Percentiles rank a stretch among this genome's conserved stretches.
phyloP scores from a whole-genome alignment of 2,329 filamentous ascomycete genomes.

The Talaromyces marneffei region DNA sequence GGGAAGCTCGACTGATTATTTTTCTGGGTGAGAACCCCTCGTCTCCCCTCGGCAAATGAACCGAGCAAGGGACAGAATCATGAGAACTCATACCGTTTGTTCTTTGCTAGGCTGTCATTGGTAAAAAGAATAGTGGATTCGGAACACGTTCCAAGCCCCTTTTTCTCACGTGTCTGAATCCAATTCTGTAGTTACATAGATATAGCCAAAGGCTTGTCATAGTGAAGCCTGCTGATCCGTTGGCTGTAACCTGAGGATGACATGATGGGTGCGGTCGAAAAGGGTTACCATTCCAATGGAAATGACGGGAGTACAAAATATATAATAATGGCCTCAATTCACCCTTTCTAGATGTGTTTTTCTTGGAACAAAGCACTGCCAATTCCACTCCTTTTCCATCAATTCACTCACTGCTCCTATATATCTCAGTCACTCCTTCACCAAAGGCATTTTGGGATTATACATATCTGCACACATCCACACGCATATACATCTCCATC shows the following conservation, averaged over 20 bases:
- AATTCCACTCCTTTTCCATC: neutral
- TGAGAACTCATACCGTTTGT: neutral
- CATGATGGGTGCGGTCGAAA: neutral
- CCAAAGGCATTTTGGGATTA: neutral
- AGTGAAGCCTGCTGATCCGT: neutral
- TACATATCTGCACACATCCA: neutral
- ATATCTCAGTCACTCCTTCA: neutral
- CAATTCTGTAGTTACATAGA: conserved; percentile 6
- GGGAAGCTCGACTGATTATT: neutral
- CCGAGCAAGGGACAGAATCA: conserved; percentile 1
- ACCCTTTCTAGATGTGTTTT: neutral
- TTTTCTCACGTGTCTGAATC: neutral
- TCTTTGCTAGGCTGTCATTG: neutral
- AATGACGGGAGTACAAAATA: no score
- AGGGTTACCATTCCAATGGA: neutral
- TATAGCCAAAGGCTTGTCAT: neutral
- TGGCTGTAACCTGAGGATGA: conserved; percentile 9
- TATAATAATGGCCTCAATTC: neutral
- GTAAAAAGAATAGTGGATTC: neutral
- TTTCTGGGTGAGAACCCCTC: neutral
- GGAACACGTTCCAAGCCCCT: neutral
- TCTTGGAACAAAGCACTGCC: neutral
- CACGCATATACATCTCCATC: neutral
- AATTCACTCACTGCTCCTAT: neutral
- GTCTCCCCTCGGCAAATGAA: neutral